Evolutionary conservation across 202 grass and related monocot species (phyloP).

Genomic region (Dendrocalamus latiflorus): DNA sequence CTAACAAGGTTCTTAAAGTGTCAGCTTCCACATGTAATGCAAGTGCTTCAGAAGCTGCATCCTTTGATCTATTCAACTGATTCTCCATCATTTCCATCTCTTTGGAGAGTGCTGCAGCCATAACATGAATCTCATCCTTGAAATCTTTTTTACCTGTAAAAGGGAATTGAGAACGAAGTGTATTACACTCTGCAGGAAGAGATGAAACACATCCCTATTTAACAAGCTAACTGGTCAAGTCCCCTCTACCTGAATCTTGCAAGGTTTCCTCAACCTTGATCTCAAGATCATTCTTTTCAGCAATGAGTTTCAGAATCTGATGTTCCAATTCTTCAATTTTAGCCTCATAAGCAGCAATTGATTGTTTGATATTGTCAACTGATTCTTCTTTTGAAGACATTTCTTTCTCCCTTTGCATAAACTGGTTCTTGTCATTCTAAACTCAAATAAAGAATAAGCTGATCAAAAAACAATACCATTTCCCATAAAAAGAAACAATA

Average conservation of each 20-base stretch:
- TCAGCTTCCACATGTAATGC: conserved; percentile 69
- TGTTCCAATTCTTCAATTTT: conserved; percentile 76
- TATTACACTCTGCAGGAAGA: conserved; percentile 20
- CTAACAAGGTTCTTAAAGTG: conserved; percentile 54
- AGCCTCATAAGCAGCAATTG: conserved; percentile 55
- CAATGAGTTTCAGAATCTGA: conserved; percentile 55
- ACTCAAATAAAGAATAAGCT: conserved; percentile 24
- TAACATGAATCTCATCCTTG: conserved; percentile 92
- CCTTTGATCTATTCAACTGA: conserved; percentile 84
- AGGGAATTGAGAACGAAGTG: conserved; percentile 18
- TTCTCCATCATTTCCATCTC: conserved; percentile 92
- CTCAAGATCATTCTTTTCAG: conserved; percentile 87
- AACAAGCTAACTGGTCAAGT: not conserved
- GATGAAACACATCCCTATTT: not conserved
- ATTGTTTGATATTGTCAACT: conserved; percentile 51
- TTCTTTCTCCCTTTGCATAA: conserved; percentile 77
- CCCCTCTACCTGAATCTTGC: conserved; percentile 85
- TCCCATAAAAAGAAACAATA: not conserved
- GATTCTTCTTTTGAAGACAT: conserved; percentile 63
- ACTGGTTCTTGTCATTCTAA: conserved; percentile 67
- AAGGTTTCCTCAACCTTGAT: conserved; percentile 83
- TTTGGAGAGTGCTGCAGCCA: conserved; percentile 78
- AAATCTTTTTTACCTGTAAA: conserved; percentile 85
- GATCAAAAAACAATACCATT: conserved; percentile 8
- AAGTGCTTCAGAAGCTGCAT: conserved; percentile 62